A percentile compares a stretch with the other conserved stretches of the same genome.
Conservation (phyloP, 179 eudicot genomes). For the Camellia oleifera region DNA sequence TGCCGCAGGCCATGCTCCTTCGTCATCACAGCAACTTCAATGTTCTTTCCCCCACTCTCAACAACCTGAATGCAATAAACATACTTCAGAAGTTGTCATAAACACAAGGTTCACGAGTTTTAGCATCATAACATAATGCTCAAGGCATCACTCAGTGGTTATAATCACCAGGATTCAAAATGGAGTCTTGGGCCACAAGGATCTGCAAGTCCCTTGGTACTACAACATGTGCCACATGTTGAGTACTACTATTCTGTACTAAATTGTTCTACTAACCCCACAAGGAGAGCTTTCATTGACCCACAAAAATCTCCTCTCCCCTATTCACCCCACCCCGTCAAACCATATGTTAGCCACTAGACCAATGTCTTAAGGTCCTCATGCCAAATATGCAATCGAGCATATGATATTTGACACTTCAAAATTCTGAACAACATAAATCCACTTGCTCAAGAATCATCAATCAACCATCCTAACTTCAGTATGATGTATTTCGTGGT, state of each 20-base stretch:
- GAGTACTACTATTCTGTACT: no score
- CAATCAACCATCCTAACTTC: no score
- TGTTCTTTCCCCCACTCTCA: slow-evolving; percentile 95
- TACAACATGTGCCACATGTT: no score
- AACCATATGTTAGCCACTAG: background rate
- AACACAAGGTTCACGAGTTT: background rate
- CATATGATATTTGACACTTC: no score
- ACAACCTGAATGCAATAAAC: slow-evolving; percentile 55
- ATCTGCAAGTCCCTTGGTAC: no score
- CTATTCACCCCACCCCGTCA: background rate
- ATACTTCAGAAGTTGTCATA: background rate
- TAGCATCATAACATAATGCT: background rate
- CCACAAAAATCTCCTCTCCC: no score
- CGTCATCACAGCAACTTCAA: slow-evolving; percentile 91
- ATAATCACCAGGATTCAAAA: background rate
- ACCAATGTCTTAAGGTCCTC: background rate
- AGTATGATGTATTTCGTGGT: no score
- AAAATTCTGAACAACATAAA: no score
- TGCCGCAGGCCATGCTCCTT: slow-evolving; percentile 72
- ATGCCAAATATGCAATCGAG: no score
- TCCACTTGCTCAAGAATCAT: no score
- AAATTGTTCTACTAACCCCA: no score
- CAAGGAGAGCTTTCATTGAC: no score
- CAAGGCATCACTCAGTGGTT: background rate
- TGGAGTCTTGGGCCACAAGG: background rate